Evolutionary conservation across 2,329 filamentous ascomycete species (phyloP), one percentile per base, ranked within the genome.

Genomic region (Ceratocystis smalleyi): DNA sequence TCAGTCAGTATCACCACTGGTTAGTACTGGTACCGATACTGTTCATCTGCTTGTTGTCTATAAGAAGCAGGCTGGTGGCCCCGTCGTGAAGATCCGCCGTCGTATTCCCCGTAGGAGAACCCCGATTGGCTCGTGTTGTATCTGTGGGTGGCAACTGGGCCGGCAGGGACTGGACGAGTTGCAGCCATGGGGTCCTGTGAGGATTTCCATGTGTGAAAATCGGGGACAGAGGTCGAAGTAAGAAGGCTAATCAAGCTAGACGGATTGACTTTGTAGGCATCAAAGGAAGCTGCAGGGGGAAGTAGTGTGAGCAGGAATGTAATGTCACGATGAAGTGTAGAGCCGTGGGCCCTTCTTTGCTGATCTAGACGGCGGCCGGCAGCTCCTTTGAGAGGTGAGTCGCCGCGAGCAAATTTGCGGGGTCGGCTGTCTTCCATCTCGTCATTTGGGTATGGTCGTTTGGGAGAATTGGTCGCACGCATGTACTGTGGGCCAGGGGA

Each of bases 341-440:
- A 81, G 12, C 77, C 77, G 68, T 82, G 82, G 69, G 81, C 83
- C 4, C 84, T 79, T 62, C 83, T 81, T 71, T 89, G 85, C 71
- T 94, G 88, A 70, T 94, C 89, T 24, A 95, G 79, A 43, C 91
- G 86, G 64, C 91, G 86, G 30, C 90, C 89, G 45, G 92, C 90
- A 1, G 89, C 89, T 15, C 90, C 90, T 73, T 97, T 99, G 45
- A 97, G 80, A 0, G 95, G 94, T 4, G 92, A 97, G 65, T 89
- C 91, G n/a, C 87, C 91, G 55, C 95, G 85, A 60, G 86, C 83
- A 62, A 96, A 81, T 73, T 97, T 96, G 69, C 91, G 88, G 0
- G 91, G 89, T 22, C 88, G 86, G 68, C 84, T 84, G 45, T 80
- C 76, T 67, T 86, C 85, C 45, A 89, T 86, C 49, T 96, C 91